A percentile compares a stretch with the other conserved stretches of the same genome.
phyloP scores from a whole-genome alignment of 352 stramenopile genomes.

The Globisporangium abappressorium region DNA sequence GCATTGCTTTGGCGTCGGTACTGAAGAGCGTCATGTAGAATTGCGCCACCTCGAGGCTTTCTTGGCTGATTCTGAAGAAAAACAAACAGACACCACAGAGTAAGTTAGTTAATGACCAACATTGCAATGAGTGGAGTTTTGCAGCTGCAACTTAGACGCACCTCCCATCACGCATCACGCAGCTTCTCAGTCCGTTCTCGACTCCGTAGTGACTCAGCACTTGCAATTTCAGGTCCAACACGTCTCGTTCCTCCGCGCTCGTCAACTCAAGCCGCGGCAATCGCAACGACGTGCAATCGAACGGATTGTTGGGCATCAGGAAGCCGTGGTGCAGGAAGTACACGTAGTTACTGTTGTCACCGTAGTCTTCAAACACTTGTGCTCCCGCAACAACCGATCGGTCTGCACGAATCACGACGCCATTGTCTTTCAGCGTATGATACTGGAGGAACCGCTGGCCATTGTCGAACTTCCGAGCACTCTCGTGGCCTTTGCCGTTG shows the following conservation, averaged over 20 bases:
- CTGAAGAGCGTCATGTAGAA: slow-evolving; percentile 32
- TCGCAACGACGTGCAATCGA: slow-evolving; percentile 79
- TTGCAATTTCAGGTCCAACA: slow-evolving; percentile 23
- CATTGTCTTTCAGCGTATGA: slow-evolving; percentile 37
- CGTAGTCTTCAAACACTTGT: slow-evolving; percentile 94
- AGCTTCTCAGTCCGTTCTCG: slow-evolving; percentile 26
- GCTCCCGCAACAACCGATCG: slow-evolving; percentile 23
- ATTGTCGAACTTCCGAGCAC: slow-evolving; percentile 28
- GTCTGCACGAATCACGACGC: slow-evolving; percentile 69
- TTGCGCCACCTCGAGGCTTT: slow-evolving; percentile 22
- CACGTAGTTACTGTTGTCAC: slow-evolving; percentile 91
- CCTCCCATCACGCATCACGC: slow-evolving; percentile 34
- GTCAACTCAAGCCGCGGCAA: slow-evolving; percentile 20
- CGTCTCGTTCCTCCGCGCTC: slow-evolving; percentile 3
- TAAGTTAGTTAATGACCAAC: background rate
- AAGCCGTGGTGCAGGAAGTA: slow-evolving; percentile 92
- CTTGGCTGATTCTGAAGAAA: slow-evolving; percentile 11
- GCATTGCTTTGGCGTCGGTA: slow-evolving; percentile 20
- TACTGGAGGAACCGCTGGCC: slow-evolving; percentile 60
- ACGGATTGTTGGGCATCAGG: slow-evolving; percentile 80
- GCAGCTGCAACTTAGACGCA: slow-evolving; percentile 3
- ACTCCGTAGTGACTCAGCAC: slow-evolving; percentile 30
- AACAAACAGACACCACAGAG: background rate
- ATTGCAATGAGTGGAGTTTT: background rate
- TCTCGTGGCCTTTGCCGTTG: slow-evolving; percentile 59